Evolutionary conservation across 805 yeast species (phyloP).

Genomic region (Metschnikowia amazonensis): DNA sequence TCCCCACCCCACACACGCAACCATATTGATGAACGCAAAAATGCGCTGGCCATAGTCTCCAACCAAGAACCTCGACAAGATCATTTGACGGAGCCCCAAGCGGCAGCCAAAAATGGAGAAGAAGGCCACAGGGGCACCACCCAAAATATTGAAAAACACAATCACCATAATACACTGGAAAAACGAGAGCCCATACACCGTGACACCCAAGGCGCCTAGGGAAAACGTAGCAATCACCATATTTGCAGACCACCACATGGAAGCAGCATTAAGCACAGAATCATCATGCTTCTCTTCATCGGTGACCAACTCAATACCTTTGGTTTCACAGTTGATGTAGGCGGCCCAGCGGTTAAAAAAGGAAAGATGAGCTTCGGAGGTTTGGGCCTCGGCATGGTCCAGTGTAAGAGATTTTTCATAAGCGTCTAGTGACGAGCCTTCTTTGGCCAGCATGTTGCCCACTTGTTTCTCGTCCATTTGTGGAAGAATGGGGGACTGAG

Average conservation of each 20-base stretch:
- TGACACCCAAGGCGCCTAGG: constrained; percentile 60
- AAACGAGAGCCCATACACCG: constrained; percentile 65
- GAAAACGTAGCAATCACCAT: constrained; percentile 81
- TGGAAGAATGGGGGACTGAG: not conserved
- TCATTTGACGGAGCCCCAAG: constrained; percentile 86
- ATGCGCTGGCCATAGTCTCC: constrained; percentile 76
- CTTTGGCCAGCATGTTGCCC: constrained; percentile 15
- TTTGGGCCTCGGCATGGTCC: constrained; percentile 26
- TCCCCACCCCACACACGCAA: constrained; percentile 95
- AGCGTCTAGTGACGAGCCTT: constrained; percentile 21
- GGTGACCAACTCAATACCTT: constrained; percentile 78
- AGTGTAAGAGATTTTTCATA: constrained; percentile 24
- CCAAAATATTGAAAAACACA: constrained; percentile 69
- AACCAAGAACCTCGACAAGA: constrained; percentile 68
- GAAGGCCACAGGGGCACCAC: constrained; percentile 76
- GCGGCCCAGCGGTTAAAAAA: constrained; percentile 32
- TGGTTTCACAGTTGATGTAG: constrained; percentile 41
- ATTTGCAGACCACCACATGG: constrained; percentile 92
- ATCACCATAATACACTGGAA: constrained; percentile 66
- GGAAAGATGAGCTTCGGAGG: constrained; percentile 22
- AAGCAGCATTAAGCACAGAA: constrained; percentile 64
- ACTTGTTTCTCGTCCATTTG: constrained; percentile 11
- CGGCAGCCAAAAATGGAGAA: constrained; percentile 80
- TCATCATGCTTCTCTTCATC: constrained; percentile 73
- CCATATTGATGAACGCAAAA: constrained; percentile 69